These are phyloP conservation scores for Pelargonium nanum DNA, from an alignment of 345 rosid genomes.

Conservation along the genomic window DNA sequence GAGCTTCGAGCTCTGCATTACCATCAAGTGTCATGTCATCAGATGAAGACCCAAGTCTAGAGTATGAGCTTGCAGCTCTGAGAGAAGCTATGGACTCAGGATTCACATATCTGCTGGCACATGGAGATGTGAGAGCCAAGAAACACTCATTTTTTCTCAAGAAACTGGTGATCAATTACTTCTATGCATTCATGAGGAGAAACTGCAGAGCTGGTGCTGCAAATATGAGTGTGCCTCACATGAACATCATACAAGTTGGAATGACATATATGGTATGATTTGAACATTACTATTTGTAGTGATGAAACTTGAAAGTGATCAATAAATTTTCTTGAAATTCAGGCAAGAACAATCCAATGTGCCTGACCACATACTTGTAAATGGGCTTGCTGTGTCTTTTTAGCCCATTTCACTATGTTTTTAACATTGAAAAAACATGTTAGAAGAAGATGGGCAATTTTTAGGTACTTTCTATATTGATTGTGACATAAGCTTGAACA, in stretches of 20 bases:
- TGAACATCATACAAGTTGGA: slow-evolving; percentile 72
- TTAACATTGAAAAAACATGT: no score
- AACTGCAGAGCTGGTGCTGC: slow-evolving; percentile 88
- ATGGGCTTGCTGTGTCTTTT: no score
- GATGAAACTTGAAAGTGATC: no score
- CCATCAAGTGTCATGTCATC: slow-evolving; percentile 39
- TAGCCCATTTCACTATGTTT: no score
- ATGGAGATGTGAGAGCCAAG: slow-evolving; percentile 74
- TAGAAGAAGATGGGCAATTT: no score
- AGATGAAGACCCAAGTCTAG: slow-evolving; percentile 69
- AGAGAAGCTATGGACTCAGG: slow-evolving; percentile 81
- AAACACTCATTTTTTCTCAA: slow-evolving; percentile 68
- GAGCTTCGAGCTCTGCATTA: slow-evolving; percentile 28
- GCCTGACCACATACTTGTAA: no score
- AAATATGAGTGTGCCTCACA: slow-evolving; percentile 73
- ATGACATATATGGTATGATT: slow-evolving; percentile 83
- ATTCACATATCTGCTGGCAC: slow-evolving; percentile 69
- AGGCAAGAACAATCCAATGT: no score
- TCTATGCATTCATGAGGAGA: slow-evolving; percentile 68
- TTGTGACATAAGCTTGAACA: no score
- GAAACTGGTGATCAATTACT: slow-evolving; percentile 87
- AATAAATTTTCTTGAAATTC: no score
- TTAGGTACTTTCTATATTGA: no score
- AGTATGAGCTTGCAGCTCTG: slow-evolving; percentile 72
- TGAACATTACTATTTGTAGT: no score